A percentile compares a stretch with the other conserved stretches of the same genome.
phyloP scores from a whole-genome alignment of 768 basidiomycete species.

The Psilocybe cubensis region DNA sequence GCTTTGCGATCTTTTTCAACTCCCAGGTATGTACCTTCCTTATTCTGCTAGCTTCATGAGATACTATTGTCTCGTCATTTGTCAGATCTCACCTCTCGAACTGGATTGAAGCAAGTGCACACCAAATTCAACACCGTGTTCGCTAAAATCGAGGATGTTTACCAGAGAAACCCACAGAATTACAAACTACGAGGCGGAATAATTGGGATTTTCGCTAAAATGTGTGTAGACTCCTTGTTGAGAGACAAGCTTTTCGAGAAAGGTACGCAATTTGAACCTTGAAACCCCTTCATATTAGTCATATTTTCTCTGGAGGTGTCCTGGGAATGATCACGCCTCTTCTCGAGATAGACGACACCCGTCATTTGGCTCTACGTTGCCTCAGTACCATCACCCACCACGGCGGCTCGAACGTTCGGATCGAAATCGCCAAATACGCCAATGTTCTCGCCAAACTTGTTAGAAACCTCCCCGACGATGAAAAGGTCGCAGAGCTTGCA shows the following conservation, averaged over 20 bases:
- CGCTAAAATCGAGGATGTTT: slow-evolving; percentile 51
- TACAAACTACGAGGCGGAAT: slow-evolving; percentile 58
- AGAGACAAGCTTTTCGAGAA: slow-evolving; percentile 61
- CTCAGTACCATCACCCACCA: slow-evolving; percentile 66
- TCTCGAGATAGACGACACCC: slow-evolving; percentile 47
- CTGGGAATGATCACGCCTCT: slow-evolving; percentile 61
- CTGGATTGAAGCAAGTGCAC: slow-evolving; percentile 67
- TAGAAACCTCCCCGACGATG: slow-evolving; percentile 53
- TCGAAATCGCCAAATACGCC: slow-evolving; percentile 52
- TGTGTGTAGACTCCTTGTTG: slow-evolving; percentile 62
- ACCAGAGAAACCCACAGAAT: slow-evolving; percentile 43
- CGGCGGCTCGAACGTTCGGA: slow-evolving; percentile 51
- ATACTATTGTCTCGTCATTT: no score
- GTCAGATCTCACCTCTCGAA: slow-evolving; percentile 58
- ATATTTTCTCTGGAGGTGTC: slow-evolving; percentile 43
- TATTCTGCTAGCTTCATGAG: no score
- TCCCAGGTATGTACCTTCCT: slow-evolving; percentile 48
- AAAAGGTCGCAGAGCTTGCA: slow-evolving; percentile 49
- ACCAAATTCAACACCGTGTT: slow-evolving; percentile 58
- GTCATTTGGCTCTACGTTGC: slow-evolving; percentile 57
- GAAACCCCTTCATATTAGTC: background rate
- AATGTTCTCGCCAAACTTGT: slow-evolving; percentile 47
- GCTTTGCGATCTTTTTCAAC: slow-evolving; percentile 51
- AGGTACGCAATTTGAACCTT: slow-evolving; percentile 37
- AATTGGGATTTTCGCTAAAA: slow-evolving; percentile 63